phyloP scores from a whole-genome alignment of 1,284 basidiomycete species.

The Heliocybe sulcata region DNA sequence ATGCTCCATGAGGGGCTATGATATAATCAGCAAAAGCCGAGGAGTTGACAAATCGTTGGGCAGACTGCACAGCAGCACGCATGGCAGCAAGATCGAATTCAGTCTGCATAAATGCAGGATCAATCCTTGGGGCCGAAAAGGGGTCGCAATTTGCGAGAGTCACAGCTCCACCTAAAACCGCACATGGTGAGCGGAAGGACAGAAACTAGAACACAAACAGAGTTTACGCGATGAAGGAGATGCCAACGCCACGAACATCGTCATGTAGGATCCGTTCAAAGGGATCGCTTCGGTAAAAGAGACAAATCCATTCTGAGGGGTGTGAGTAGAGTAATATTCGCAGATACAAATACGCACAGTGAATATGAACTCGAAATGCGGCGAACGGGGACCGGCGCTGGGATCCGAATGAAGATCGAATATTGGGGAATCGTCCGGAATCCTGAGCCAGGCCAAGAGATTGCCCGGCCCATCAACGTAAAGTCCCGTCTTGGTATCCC shows the following conservation, averaged over 20 bases:
- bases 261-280: too few species aligned
- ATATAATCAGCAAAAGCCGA: background rate
- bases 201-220: too few species aligned
- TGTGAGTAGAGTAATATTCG: too few species aligned
- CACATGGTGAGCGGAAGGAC: background rate
- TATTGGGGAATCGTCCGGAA: conserved; percentile 9
- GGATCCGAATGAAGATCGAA: conserved; percentile 12
- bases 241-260: too few species aligned
- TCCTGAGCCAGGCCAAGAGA: conserved; percentile 8
- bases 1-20: background rate
- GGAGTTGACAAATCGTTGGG: background rate
- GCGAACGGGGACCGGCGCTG: conserved; percentile 10
- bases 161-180: background rate
- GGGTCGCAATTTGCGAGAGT: background rate
- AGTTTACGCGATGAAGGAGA: too few species aligned
- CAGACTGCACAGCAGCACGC: background rate
- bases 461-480: conserved; percentile 14
- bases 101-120: background rate
- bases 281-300: too few species aligned
- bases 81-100: background rate
- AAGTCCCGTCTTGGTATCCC: conserved; percentile 13
- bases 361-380: conserved; percentile 12
- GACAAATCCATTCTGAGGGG: too few species aligned
- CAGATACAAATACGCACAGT: too few species aligned
- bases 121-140: background rate